Evolutionary conservation across 352 stramenopile species (phyloP).

Genomic region (Globisporangium spiculum): DNA sequence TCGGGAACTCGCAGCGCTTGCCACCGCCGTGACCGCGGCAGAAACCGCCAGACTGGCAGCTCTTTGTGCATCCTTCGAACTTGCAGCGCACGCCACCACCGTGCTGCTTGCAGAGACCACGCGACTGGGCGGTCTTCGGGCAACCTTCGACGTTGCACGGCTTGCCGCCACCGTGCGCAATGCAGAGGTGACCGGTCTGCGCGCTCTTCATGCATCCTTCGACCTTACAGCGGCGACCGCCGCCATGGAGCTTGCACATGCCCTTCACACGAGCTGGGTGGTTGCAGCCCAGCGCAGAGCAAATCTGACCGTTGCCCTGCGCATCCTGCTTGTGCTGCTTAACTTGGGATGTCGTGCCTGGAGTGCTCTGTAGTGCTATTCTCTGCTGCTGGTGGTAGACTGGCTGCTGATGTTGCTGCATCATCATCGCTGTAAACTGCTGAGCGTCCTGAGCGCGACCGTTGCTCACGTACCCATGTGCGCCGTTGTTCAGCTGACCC

Average conservation of each 20-base stretch:
- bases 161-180: slow-evolving; percentile 81
- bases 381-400: slow-evolving; percentile 35
- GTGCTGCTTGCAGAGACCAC: slow-evolving; percentile 83
- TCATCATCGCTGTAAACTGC: slow-evolving; percentile 59
- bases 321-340: slow-evolving; percentile 59
- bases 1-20: slow-evolving; percentile 81
- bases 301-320: slow-evolving; percentile 54
- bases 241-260: slow-evolving; percentile 86
- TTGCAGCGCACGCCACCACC: slow-evolving; percentile 83
- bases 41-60: slow-evolving; percentile 81
- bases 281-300: slow-evolving; percentile 74
- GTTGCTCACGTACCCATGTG: slow-evolving; percentile 23
- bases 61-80: slow-evolving; percentile 86
- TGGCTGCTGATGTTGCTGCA: slow-evolving; percentile 51
- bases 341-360: slow-evolving; percentile 43
- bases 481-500: slow-evolving; percentile 4
- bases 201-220: slow-evolving; percentile 88
- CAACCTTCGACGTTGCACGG: slow-evolving; percentile 83
- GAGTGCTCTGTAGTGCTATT: slow-evolving; percentile 29
- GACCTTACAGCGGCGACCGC: slow-evolving; percentile 78
- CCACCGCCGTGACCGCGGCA: slow-evolving; percentile 80
- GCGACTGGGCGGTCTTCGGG: slow-evolving; percentile 82
- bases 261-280: slow-evolving; percentile 75
- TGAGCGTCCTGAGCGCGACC: slow-evolving; percentile 19
- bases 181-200: slow-evolving; percentile 82